These are phyloP conservation scores for Wickerhamomyces strasburgensis DNA, from an alignment of 805 yeast species.

Conservation along the genomic window DNA sequence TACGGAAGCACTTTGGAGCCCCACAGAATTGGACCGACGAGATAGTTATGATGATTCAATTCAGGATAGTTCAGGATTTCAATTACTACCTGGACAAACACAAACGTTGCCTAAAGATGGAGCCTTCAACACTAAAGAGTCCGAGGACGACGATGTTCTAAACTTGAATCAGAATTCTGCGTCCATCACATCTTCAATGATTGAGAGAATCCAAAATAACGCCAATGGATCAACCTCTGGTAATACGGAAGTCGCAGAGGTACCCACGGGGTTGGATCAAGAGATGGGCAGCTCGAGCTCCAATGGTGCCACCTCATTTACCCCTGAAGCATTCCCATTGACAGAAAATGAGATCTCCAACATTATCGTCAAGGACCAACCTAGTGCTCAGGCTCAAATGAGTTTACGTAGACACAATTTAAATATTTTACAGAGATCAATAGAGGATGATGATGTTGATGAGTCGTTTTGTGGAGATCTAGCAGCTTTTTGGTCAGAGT, in stretches of 20 bases:
- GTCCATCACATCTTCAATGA: slow-evolving; percentile 2
- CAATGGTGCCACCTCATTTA: slow-evolving; percentile 1
- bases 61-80: neutral
- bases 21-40: neutral
- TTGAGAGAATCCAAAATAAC: neutral
- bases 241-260: neutral
- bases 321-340: slow-evolving; percentile 11
- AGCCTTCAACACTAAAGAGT: too few species aligned
- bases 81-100: too few species aligned
- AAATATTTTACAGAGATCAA: too few species aligned
- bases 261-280: neutral
- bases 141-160: too few species aligned
- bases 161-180: slow-evolving; percentile 1
- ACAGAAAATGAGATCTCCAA: slow-evolving; percentile 6
- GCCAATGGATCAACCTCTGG: neutral
- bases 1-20: neutral
- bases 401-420: neutral
- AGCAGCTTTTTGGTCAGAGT: too few species aligned
- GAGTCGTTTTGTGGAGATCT: too few species aligned
- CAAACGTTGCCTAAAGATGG: too few species aligned
- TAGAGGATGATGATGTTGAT: too few species aligned
- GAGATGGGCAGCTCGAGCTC: neutral
- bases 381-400: neutral
- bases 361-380: slow-evolving; percentile 9
- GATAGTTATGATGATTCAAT: neutral